Evolutionary conservation across 2,329 filamentous ascomycete genomes (phyloP), one percentile per base, ranked within the genome.

Genomic region (Aspergillus sp.): DNA sequence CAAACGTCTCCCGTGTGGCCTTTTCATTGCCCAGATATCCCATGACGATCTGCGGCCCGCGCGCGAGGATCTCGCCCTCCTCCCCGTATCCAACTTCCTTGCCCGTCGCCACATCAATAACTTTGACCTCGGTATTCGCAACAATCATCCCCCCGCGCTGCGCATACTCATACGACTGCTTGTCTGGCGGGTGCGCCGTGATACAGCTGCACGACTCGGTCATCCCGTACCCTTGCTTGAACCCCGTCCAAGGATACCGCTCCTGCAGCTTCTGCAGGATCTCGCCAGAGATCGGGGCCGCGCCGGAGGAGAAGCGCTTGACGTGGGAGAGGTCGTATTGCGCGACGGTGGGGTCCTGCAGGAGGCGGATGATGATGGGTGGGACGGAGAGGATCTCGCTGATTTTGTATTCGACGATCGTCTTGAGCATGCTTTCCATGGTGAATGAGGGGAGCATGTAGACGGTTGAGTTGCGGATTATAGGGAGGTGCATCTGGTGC

Each of bases 11-110:
- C 2, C 80, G 81, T 3, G 91, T 92, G 3, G 89, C 86, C 64
- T 89, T 85, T 0, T 87, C 84, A 60, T 91, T 90, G 70, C 92
- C 91, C 68, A 89, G 83, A 72, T 94, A 96, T 1, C 91, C 92
- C 68, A 85, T 82, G 2, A 70, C 67, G 7, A 73, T 45, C 64
- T 95, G 95, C 0, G 92, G 91, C 0, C 92, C 92, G 60, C 88
- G 88, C 57, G 95, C 82, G 82, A 91, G 91, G 1, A 87, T 78
- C 69, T 87, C 85, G 11, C 85, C 85, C 0, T 82, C 77, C 68
- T 88, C 79, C 47, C 81, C 81, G 4, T 84, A 69, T 0, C 77
- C 82, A 1, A 80, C 81, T 66, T 88, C 84, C 1, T 77, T 79
- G 0, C 84, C 86, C 0, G 71, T 72, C 11, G 54, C 82, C 6